Evolutionary conservation across 345 rosid species (phyloP).

Genomic region (Mangifera indica): DNA sequence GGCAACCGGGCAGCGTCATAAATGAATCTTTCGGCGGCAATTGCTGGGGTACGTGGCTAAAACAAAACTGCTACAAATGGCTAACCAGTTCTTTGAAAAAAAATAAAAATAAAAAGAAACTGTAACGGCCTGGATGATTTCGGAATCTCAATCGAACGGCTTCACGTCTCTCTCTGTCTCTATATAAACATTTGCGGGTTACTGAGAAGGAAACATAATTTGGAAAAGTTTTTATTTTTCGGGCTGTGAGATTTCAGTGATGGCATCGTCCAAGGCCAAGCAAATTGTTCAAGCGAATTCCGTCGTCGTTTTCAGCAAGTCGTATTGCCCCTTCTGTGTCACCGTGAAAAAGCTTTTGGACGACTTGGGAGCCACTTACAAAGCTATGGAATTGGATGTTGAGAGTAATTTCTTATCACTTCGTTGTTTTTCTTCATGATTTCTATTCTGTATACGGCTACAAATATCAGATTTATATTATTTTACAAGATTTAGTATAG

Average conservation of each 20-base stretch:
- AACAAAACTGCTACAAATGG: too few relatives aligned
- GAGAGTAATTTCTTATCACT: slow-evolving; percentile 42
- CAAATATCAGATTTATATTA: too few relatives aligned
- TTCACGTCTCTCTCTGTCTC: not conserved
- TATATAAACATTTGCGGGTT: not conserved
- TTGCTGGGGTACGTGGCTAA: too few relatives aligned
- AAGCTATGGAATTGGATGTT: slow-evolving; percentile 54
- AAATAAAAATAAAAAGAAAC: not conserved
- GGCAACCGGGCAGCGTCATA: too few relatives aligned
- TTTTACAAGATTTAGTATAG: too few relatives aligned
- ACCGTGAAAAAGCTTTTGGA: slow-evolving; percentile 63
- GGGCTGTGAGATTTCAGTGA: slow-evolving; percentile 17
- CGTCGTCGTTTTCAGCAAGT: slow-evolving; percentile 82
- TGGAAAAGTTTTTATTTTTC: not conserved
- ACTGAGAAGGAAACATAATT: not conserved
- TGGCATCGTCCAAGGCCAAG: slow-evolving; percentile 64
- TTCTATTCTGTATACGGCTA: too few relatives aligned
- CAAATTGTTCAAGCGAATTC: slow-evolving; percentile 53
- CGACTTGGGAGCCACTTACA: slow-evolving; percentile 49
- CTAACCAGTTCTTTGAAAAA: too few relatives aligned
- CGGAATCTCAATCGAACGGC: not conserved
- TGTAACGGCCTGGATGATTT: not conserved
- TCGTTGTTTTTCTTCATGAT: not conserved
- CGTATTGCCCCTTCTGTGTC: slow-evolving; percentile 64
- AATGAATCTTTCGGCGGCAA: too few relatives aligned